Conservation (phyloP, 768 basidiomycete species). For the Polyporus arcularius region DNA sequence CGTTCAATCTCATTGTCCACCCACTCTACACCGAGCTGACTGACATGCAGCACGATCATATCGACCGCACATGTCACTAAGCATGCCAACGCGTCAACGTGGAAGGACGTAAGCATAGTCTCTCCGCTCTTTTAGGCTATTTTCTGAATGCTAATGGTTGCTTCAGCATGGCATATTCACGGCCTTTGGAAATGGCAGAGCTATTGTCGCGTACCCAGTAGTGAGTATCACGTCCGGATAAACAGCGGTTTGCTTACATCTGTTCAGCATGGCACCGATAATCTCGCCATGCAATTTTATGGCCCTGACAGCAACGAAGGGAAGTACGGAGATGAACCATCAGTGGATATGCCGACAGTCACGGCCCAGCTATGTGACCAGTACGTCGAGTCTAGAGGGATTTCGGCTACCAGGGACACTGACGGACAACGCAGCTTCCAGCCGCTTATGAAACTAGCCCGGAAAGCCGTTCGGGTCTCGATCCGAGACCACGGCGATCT, state of each 20-base stretch:
- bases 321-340: slow-evolving; percentile 8
- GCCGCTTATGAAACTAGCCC: slow-evolving; percentile 9
- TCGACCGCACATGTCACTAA: slow-evolving; percentile 6
- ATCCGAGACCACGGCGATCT: slow-evolving; percentile 24
- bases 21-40: neutral
- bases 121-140: too few species aligned
- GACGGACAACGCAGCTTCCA: slow-evolving; percentile 7
- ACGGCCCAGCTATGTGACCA: neutral
- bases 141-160: neutral
- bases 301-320: slow-evolving; percentile 4
- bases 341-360: slow-evolving; percentile 6
- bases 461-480: slow-evolving; percentile 20
- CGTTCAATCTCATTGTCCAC: neutral
- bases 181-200: slow-evolving; percentile 6
- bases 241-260: neutral
- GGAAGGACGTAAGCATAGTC: neutral
- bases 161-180: slow-evolving; percentile 8
- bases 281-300: slow-evolving; percentile 13
- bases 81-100: neutral
- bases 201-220: slow-evolving; percentile 9
- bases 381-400: neutral
- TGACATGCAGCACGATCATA: neutral
- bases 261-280: neutral
- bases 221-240: neutral
- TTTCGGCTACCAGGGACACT: neutral